These are phyloP conservation scores for Venturia aucupariae DNA, from an alignment of 2,329 filamentous ascomycete genomes.

Conservation along the genomic window DNA sequence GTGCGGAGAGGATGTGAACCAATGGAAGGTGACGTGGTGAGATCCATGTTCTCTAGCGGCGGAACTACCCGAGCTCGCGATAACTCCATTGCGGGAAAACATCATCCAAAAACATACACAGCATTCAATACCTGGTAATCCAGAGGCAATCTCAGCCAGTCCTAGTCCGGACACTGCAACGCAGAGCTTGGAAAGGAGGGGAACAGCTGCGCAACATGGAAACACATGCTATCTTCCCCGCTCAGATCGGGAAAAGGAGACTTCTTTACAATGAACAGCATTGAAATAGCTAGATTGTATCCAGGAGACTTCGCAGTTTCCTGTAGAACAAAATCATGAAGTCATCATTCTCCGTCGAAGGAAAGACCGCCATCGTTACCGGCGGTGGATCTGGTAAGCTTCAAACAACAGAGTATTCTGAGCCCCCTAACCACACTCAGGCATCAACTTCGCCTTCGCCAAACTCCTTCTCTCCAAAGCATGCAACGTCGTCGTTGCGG, in stretches of 20 bases:
- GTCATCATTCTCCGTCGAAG: background rate
- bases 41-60: background rate
- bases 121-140: background rate
- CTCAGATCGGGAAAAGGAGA: background rate
- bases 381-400: conserved; percentile 24
- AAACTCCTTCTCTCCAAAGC: conserved; percentile 34
- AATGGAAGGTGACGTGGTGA: background rate
- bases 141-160: background rate
- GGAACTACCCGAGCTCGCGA: background rate
- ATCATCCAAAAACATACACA: background rate
- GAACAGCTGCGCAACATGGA: background rate
- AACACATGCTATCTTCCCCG: background rate
- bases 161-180: background rate
- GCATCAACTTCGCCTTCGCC: conserved; percentile 40
- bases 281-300: background rate
- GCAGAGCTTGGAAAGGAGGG: background rate
- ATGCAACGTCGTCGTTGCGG: conserved; percentile 42
- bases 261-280: background rate
- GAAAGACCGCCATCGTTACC: conserved; percentile 25
- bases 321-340: background rate
- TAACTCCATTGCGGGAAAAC: background rate
- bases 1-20: background rate
- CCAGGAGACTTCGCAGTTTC: background rate
- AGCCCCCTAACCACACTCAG: conserved; percentile 21
- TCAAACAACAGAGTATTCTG: background rate